A percentile compares a stretch with the other conserved stretches of the same genome.
Conservation (phyloP, 2,329 filamentous ascomycete genomes). For the Bipolaris victoriae region DNA sequence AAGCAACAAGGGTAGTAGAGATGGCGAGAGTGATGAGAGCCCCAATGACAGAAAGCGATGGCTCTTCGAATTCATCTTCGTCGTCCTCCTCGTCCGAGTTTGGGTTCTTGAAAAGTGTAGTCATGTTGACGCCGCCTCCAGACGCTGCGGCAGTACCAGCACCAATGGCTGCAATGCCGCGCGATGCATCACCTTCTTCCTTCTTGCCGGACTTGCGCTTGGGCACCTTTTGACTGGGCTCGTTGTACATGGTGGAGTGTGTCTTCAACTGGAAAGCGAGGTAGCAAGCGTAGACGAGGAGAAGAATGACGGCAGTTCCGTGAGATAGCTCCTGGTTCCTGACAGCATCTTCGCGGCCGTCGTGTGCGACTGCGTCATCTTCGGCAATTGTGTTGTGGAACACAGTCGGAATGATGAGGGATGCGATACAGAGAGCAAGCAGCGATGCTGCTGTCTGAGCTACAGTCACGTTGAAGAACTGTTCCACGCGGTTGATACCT, state of each 20-base stretch:
- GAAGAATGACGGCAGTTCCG: slow-evolving; percentile 77
- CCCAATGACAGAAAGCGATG: slow-evolving; percentile 73
- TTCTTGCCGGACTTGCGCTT: slow-evolving; percentile 58
- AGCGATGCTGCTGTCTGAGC: slow-evolving; percentile 87
- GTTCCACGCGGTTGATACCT: slow-evolving; percentile 76
- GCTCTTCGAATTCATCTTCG: slow-evolving; percentile 75
- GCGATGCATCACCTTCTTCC: slow-evolving; percentile 57
- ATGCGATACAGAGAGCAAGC: slow-evolving; percentile 77
- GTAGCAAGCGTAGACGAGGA: slow-evolving; percentile 83
- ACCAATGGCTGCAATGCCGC: slow-evolving; percentile 60
- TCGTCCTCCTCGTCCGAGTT: slow-evolving; percentile 56
- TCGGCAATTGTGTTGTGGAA: slow-evolving; percentile 59
- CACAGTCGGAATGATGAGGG: slow-evolving; percentile 87
- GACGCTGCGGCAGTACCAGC: slow-evolving; percentile 58
- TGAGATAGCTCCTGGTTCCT: slow-evolving; percentile 60
- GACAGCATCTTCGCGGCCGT: slow-evolving; percentile 29
- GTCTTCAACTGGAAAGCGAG: slow-evolving; percentile 92
- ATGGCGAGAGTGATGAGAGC: slow-evolving; percentile 73
- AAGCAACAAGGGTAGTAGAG: slow-evolving; percentile 79
- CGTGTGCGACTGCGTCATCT: slow-evolving; percentile 21
- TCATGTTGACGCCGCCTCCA: slow-evolving; percentile 57
- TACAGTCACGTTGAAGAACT: slow-evolving; percentile 90
- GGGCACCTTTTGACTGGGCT: slow-evolving; percentile 77
- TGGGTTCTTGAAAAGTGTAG: slow-evolving; percentile 52
- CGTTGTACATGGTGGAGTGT: slow-evolving; percentile 79